Evolutionary conservation across 176 grass and related monocot species (phyloP).

Genomic region (Zoysia pacifica): DNA sequence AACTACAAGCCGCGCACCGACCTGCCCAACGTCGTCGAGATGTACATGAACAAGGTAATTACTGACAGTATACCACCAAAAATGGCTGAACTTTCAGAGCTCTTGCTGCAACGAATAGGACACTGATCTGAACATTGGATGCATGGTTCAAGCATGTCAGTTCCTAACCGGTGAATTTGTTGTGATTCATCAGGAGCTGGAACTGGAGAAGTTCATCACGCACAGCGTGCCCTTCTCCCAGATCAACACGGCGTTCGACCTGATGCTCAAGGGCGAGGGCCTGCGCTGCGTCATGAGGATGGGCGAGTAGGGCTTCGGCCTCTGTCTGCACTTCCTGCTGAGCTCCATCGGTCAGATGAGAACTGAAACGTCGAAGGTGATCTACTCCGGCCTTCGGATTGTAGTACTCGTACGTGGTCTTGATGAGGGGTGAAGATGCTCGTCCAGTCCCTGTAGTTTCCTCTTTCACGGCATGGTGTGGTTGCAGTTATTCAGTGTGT

Average conservation of each 20-base stretch:
- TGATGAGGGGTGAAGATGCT: slow-evolving; percentile 21
- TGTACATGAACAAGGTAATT: slow-evolving; percentile 78
- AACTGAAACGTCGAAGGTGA: not conserved
- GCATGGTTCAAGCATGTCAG: not conserved
- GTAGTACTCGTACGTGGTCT: not conserved
- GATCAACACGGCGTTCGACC: slow-evolving; percentile 94
- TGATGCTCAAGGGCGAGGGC: slow-evolving; percentile 79
- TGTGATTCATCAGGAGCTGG: slow-evolving; percentile 54
- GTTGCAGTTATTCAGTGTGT: not conserved
- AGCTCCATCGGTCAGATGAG: not conserved
- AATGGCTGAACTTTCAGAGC: not conserved
- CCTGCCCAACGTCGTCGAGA: slow-evolving; percentile 76
- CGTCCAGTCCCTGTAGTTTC: not conserved
- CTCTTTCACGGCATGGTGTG: slow-evolving; percentile 1
- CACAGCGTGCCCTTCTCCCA: slow-evolving; percentile 79
- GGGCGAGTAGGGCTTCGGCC: slow-evolving; percentile 47
- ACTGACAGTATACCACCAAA: too few relatives aligned
- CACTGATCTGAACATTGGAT: not conserved
- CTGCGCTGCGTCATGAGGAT: slow-evolving; percentile 85
- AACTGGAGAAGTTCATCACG: slow-evolving; percentile 93
- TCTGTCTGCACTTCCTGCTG: not conserved
- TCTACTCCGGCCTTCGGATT: too few relatives aligned
- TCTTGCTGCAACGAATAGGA: too few relatives aligned
- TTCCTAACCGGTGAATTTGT: not conserved
- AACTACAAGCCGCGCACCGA: slow-evolving; percentile 80